Conservation (phyloP, 2,329 filamentous ascomycete genomes). For the Boeremia exigua region DNA sequence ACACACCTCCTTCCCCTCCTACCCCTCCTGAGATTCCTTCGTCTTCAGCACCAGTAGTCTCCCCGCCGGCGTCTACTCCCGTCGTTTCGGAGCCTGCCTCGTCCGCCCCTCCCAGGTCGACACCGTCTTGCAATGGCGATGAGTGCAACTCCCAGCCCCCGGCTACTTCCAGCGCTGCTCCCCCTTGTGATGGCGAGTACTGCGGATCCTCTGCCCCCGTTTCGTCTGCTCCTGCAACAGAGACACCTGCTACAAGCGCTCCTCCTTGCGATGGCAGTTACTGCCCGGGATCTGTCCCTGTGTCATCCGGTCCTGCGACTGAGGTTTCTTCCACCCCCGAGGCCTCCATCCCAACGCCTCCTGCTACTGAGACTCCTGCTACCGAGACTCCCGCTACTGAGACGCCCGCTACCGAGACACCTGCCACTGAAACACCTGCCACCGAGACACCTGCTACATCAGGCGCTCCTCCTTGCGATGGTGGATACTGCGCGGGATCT, state of each 20-base stretch:
- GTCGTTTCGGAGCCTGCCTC: slow-evolving; percentile 15
- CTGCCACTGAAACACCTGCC: background rate
- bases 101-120: slow-evolving; percentile 11
- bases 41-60: slow-evolving; percentile 16
- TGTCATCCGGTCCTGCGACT: background rate
- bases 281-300: background rate
- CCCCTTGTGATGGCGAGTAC: slow-evolving; percentile 2
- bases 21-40: slow-evolving; percentile 20
- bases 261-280: background rate
- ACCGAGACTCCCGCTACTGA: slow-evolving; percentile 8
- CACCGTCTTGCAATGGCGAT: slow-evolving; percentile 14
- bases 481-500: background rate
- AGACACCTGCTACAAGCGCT: background rate
- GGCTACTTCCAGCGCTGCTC: slow-evolving; percentile 2
- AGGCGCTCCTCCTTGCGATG: background rate
- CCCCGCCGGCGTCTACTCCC: slow-evolving; percentile 8
- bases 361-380: slow-evolving; percentile 3
- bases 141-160: slow-evolving; percentile 12
- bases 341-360: slow-evolving; percentile 5
- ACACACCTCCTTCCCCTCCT: slow-evolving; percentile 29
- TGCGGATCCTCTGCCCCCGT: background rate
- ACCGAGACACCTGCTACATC: slow-evolving; percentile 5
- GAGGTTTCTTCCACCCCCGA: slow-evolving; percentile 15
- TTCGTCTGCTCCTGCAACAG: slow-evolving; percentile 11
- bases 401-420: background rate